Conservation (phyloP, 2,329 filamentous ascomycete genomes). For the Coniella lustricola region DNA sequence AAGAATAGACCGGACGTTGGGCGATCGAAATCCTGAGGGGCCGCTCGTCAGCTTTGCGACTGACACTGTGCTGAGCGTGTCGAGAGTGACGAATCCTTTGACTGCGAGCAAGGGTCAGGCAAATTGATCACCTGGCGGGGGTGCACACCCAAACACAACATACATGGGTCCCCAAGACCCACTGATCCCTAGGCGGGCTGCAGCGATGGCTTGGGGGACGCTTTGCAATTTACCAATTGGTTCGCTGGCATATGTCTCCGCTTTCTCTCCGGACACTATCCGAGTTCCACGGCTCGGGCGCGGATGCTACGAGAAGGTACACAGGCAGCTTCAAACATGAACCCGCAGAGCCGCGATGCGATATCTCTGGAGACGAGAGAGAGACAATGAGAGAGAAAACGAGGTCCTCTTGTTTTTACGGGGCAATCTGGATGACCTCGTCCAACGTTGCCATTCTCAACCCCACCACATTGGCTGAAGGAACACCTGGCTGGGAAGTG, state of each 20-base stretch:
- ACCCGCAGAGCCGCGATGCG: too few species aligned
- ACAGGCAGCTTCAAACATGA: neutral
- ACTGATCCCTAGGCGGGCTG: neutral
- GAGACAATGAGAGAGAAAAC: too few species aligned
- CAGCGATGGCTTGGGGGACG: neutral
- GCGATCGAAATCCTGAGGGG: neutral
- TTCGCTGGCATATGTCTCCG: too few species aligned
- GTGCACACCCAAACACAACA: too few species aligned
- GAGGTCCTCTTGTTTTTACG: too few species aligned
- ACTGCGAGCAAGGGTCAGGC: neutral
- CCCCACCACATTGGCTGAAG: too few species aligned
- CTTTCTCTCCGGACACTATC: neutral
- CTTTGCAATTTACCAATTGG: neutral
- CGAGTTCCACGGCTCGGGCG: neutral
- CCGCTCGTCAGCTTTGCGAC: conserved; percentile 5
- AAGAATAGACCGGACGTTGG: neutral
- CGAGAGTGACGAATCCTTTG: conserved; percentile 6
- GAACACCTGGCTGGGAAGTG: too few species aligned
- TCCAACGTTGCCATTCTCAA: too few species aligned
- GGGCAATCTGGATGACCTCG: too few species aligned
- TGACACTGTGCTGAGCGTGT: conserved; percentile 10
- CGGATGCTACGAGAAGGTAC: neutral
- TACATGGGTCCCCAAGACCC: neutral
- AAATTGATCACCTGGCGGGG: conserved; percentile 1
- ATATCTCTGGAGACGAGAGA: too few species aligned